A percentile compares a stretch with the other conserved stretches of the same genome.
Evolutionary conservation across 306 rosid genomes (phyloP).

Genomic region (Quercus agrifolia): DNA sequence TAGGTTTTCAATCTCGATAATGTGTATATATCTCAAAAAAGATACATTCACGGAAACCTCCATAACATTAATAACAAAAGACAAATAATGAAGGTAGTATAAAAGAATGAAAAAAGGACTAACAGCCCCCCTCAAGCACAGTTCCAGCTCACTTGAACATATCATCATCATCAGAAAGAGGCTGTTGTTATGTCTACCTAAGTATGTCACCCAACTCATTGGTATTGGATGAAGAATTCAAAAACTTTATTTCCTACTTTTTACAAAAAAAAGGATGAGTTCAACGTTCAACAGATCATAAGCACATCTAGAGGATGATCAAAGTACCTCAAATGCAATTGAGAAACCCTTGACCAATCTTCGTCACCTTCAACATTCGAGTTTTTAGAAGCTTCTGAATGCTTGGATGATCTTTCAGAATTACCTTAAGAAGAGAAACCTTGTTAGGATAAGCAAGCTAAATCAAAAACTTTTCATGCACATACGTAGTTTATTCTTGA

Average conservation of each 20-base stretch:
- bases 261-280: neutral
- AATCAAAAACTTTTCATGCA: constrained; percentile 2
- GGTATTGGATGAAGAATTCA: too few species aligned
- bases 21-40: neutral
- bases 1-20: neutral
- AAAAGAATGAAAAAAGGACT: too few species aligned
- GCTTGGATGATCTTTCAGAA: constrained; percentile 35
- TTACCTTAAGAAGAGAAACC: constrained; percentile 35
- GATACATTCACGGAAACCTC: neutral
- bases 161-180: too few species aligned
- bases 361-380: constrained; percentile 44
- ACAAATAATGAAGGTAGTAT: neutral
- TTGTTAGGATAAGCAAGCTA: neutral
- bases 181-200: too few species aligned
- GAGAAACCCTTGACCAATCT: constrained; percentile 69
- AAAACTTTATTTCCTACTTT: too few species aligned
- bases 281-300: constrained; percentile 4
- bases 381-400: constrained; percentile 37
- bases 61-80: neutral
- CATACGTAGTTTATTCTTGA: neutral
- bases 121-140: too few species aligned
- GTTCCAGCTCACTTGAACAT: too few species aligned
- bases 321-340: constrained; percentile 56
- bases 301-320: constrained; percentile 10
- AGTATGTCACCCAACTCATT: too few species aligned